Evolutionary conservation across 139 green algal species (phyloP).

Genomic region (Pleodorina starrii): DNA sequence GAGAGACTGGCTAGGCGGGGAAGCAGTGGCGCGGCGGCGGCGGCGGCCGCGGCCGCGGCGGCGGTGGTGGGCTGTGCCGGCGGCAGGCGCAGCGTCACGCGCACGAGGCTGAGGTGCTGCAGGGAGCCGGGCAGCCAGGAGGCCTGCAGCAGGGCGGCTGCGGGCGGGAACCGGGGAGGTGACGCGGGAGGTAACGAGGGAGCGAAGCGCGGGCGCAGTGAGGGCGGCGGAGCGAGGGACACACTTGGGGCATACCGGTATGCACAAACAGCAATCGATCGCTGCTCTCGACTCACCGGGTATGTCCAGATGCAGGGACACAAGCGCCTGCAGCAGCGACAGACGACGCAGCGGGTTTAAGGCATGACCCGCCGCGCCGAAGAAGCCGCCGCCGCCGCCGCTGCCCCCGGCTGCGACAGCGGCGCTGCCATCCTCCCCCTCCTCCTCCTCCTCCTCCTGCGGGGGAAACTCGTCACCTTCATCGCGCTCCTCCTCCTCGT

Average conservation of each 20-base stretch:
- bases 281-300: too few relatives aligned
- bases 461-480: too few relatives aligned
- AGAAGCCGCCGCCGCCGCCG: too few relatives aligned
- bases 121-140: constrained; percentile 23
- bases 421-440: neutral
- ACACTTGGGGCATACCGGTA: too few relatives aligned
- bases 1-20: constrained; percentile 3
- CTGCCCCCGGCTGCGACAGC: neutral
- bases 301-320: constrained; percentile 1
- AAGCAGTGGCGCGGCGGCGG: neutral
- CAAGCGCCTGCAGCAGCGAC: neutral
- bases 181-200: too few relatives aligned
- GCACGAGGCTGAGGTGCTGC: neutral
- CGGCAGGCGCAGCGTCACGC: neutral
- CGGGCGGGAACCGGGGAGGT: neutral
- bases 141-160: neutral
- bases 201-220: too few relatives aligned
- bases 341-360: neutral
- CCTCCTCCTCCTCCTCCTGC: constrained; percentile 15
- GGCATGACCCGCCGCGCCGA: too few relatives aligned
- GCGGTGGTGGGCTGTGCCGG: neutral
- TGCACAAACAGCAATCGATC: too few relatives aligned
- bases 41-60: neutral
- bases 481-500: neutral
- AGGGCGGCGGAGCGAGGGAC: too few relatives aligned